phyloP scores from a whole-genome alignment of 140 eudicot genomes.

The Senecio squalidus region DNA sequence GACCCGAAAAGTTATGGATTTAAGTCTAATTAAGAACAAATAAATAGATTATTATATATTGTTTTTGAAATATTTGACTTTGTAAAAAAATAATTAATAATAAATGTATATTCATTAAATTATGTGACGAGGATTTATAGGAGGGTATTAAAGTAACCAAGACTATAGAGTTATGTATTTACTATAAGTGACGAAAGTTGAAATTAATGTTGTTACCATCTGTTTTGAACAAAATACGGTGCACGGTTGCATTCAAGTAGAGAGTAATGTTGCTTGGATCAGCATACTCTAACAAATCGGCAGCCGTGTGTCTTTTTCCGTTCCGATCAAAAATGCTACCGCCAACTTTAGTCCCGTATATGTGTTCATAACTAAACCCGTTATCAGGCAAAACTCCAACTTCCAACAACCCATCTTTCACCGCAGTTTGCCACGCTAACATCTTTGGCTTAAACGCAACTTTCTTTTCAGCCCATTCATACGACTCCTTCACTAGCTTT shows the following conservation, averaged over 20 bases:
- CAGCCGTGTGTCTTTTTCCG: conserved; percentile 74
- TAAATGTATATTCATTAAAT: too few species aligned
- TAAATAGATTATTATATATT: too few species aligned
- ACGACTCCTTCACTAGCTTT: conserved; percentile 46
- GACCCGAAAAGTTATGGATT: too few species aligned
- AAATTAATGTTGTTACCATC: conserved; percentile 28
- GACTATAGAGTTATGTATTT: not conserved
- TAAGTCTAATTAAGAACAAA: too few species aligned
- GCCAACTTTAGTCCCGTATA: conserved; percentile 69
- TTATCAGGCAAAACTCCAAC: conserved; percentile 53
- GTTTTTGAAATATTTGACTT: too few species aligned
- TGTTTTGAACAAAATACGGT: conserved; percentile 38
- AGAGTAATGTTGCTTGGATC: conserved; percentile 40
- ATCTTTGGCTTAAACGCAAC: conserved; percentile 56
- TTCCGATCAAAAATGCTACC: conserved; percentile 59
- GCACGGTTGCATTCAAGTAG: conserved; percentile 54
- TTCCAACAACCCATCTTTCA: conserved; percentile 61
- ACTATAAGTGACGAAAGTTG: not conserved
- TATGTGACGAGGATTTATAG: too few species aligned
- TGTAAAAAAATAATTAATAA: too few species aligned
- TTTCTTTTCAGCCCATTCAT: conserved; percentile 63
- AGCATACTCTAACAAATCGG: conserved; percentile 77
- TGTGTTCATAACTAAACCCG: conserved; percentile 58
- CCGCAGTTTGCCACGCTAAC: conserved; percentile 63
- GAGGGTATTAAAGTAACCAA: too few species aligned